Conservation (phyloP, 202 grass and related monocot species). For the Cymbopogon flexuosus region DNA sequence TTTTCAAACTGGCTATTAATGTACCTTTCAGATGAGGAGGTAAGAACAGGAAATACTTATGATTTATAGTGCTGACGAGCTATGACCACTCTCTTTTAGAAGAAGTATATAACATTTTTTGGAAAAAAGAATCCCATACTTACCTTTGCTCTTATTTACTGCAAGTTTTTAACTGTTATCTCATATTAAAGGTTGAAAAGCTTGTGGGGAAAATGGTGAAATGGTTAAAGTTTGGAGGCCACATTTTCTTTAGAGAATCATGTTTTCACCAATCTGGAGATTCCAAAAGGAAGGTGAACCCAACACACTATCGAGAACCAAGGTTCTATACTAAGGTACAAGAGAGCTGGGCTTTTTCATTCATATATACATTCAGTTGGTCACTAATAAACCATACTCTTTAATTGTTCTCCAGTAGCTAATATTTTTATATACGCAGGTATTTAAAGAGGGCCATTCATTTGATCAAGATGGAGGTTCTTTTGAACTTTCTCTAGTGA, state of each 20-base stretch:
- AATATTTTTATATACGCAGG: slow-evolving; percentile 42
- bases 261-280: slow-evolving; percentile 97
- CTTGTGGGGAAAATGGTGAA: slow-evolving; percentile 65
- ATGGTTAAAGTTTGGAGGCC: slow-evolving; percentile 80
- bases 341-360: not conserved
- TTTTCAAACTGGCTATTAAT: slow-evolving; percentile 99
- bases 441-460: slow-evolving; percentile 80
- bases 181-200: slow-evolving; percentile 56
- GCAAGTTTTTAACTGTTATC: not conserved
- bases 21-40: slow-evolving; percentile 98
- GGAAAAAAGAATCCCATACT: not conserved
- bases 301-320: slow-evolving; percentile 90
- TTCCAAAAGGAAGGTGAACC: slow-evolving; percentile 95
- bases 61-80: not conserved
- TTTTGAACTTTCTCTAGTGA: slow-evolving; percentile 78
- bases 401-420: not conserved
- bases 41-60: slow-evolving; percentile 21
- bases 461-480: slow-evolving; percentile 56
- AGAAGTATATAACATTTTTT: not conserved
- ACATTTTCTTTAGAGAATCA: slow-evolving; percentile 96
- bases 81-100: not conserved
- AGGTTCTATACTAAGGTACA: slow-evolving; percentile 93
- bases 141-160: not conserved
- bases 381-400: not conserved
- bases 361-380: not conserved